Conservation (phyloP, 805 yeast genomes). For the Candida khao-thaluensis region DNA sequence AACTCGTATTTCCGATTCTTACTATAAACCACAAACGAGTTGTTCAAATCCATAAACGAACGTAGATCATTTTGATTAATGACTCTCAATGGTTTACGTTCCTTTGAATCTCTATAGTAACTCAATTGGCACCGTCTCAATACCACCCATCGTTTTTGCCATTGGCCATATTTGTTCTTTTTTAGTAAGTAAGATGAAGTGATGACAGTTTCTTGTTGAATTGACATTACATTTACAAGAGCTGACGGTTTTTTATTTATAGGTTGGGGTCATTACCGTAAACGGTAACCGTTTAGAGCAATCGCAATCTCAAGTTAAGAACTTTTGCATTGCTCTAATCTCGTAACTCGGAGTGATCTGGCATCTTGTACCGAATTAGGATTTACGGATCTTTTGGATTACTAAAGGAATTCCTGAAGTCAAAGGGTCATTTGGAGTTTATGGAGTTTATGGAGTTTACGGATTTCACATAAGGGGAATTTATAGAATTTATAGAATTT, state of each 20-base stretch:
- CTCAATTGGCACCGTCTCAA: constrained; percentile 37
- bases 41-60: constrained; percentile 12
- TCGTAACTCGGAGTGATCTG: too few relatives aligned
- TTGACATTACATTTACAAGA: background rate
- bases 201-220: background rate
- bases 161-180: constrained; percentile 15
- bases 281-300: constrained; percentile 1
- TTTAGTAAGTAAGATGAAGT: background rate
- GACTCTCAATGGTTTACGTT: constrained; percentile 37
- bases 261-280: background rate
- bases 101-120: constrained; percentile 38
- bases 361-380: too few relatives aligned
- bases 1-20: constrained; percentile 15
- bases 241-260: background rate
- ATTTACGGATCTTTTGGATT: too few relatives aligned
- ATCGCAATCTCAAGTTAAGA: constrained; percentile 3
- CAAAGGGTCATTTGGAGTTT: too few relatives aligned
- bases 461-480: too few relatives aligned
- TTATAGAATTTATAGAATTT: too few relatives aligned
- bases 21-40: constrained; percentile 23
- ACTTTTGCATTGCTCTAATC: too few relatives aligned
- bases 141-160: constrained; percentile 42
- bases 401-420: too few relatives aligned
- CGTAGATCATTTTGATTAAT: constrained; percentile 22
- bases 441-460: too few relatives aligned